Base-by-base conservation (phyloP, 75 land plant genomes). In the Isoetes taiwanensis region DNA sequence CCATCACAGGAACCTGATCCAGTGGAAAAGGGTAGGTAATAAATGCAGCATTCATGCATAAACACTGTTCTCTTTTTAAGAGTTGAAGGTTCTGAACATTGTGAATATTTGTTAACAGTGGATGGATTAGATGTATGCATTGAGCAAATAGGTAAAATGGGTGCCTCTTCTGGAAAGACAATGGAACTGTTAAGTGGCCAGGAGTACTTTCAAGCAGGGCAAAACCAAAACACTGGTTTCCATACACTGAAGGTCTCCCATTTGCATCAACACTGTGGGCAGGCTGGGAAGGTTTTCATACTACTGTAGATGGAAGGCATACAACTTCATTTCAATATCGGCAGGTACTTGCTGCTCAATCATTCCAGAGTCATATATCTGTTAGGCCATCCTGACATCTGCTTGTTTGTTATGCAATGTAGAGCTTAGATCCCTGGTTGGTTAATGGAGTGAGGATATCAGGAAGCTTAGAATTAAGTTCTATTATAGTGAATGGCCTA, bases 361-460 rank as follows among this genome's bases (percentile, higher is more conserved):
- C n/a, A n/a, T n/a, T n/a, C n/a, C n/a, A n/a, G n/a, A n/a, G n/a
- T n/a, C n/a, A n/a, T n/a, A n/a, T n/a, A n/a, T n/a, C n/a, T n/a
- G n/a, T n/a, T n/a, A n/a, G n/a, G n/a, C n/a, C n/a, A n/a, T n/a
- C n/a, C n/a, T n/a, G n/a, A n/a, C n/a, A n/a, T n/a, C n/a, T n/a
- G n/a, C n/a, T n/a, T n/a, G n/a, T n/a, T n/a, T n/a, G n/a, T n/a
- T n/a, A n/a, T n/a, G n/a, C n/a, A 41, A 2, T 66, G 21, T 78
- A 88, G 99, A 80, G 67, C 48, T 61, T 94, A 76, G 96, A 94
- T 66, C 96, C 99, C 57, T 94, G 91, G 90, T 65, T 94, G 60
- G 96, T 84, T 16, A 84, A 56, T 74, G 77, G 81, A 62, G 63
- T 81, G 28, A 70, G 76, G 58, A 76, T 93, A 34, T 69, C 80